A percentile compares a stretch with the other conserved stretches of the same genome.
phyloP scores from a whole-genome alignment of 1,284 basidiomycete species.

The Ganoderma leucocontextum region DNA sequence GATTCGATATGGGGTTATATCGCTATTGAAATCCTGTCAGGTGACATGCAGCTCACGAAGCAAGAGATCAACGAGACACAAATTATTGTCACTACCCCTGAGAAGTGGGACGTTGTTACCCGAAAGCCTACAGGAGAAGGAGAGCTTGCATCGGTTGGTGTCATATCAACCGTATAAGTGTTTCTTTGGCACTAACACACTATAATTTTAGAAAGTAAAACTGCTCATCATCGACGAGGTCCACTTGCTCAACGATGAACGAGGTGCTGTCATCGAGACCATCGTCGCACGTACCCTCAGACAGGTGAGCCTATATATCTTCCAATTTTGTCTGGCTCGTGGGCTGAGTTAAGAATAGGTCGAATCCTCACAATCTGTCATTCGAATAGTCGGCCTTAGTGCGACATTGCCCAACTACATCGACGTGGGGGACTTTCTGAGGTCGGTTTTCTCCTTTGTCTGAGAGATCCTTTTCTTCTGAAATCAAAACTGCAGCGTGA shows the following conservation, averaged over 20 bases:
- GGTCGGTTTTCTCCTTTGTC: slow-evolving; percentile 54
- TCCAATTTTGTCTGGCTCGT: slow-evolving; percentile 2
- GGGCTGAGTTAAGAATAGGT: slow-evolving; percentile 60
- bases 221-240: slow-evolving; percentile 99
- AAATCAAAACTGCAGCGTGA: slow-evolving; percentile 66
- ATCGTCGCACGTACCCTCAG: slow-evolving; percentile 97
- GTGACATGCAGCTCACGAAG: slow-evolving; percentile 98
- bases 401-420: slow-evolving; percentile 98
- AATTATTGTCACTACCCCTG: slow-evolving; percentile 98
- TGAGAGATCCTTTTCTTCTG: neutral
- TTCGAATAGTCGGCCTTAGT: slow-evolving; percentile 98
- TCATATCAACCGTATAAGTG: neutral
- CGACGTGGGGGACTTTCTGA: slow-evolving; percentile 96
- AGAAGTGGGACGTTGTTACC: slow-evolving; percentile 99
- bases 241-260: slow-evolving; percentile 96
- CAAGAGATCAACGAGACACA: slow-evolving; percentile 96
- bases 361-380: slow-evolving; percentile 96
- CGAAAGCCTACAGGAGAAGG: slow-evolving; percentile 97
- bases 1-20: neutral
- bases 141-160: slow-evolving; percentile 87
- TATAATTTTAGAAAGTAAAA: slow-evolving; percentile 79
- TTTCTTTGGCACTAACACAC: neutral
- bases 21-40: slow-evolving; percentile 46
- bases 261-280: slow-evolving; percentile 98
- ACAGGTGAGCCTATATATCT: slow-evolving; percentile 59